Percentiles rank a stretch among this genome's conserved stretches.
Conservation (phyloP, 768 basidiomycete species). For the Boletus sp. region DNA sequence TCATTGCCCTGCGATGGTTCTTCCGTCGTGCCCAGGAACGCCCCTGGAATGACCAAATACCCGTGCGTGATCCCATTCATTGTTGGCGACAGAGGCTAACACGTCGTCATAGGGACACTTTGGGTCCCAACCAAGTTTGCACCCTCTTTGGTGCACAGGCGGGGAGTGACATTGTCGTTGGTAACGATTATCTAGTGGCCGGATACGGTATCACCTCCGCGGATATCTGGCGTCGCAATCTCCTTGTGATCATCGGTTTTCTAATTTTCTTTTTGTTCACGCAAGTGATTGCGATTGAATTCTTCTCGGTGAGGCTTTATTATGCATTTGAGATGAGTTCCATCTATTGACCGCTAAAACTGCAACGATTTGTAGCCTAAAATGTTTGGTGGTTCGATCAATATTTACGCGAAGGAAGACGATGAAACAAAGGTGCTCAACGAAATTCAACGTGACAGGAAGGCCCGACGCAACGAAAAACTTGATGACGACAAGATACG, state of each 20-base stretch:
- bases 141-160: conserved; percentile 64
- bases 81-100: not conserved
- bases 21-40: conserved; percentile 64
- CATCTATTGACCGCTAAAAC: not conserved
- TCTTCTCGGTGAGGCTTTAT: conserved; percentile 47
- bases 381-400: conserved; percentile 38
- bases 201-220: conserved; percentile 46
- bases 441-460: conserved; percentile 49
- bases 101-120: conserved; percentile 36
- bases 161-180: conserved; percentile 55
- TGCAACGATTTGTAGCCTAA: conserved; percentile 27
- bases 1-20: conserved; percentile 61
- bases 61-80: conserved; percentile 42
- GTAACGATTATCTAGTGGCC: conserved; percentile 57
- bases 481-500: conserved; percentile 26
- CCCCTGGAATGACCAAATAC: conserved; percentile 52
- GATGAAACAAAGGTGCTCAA: conserved; percentile 54
- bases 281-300: conserved; percentile 66
- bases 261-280: conserved; percentile 65
- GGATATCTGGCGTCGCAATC: conserved; percentile 65
- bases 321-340: not conserved
- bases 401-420: conserved; percentile 60
- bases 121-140: conserved; percentile 74
- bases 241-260: conserved; percentile 69
- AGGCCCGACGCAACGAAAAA: conserved; percentile 38